Base-by-base conservation (phyloP, 2,329 filamentous ascomycete species). In the Sclerotiophoma versabilis region DNA sequence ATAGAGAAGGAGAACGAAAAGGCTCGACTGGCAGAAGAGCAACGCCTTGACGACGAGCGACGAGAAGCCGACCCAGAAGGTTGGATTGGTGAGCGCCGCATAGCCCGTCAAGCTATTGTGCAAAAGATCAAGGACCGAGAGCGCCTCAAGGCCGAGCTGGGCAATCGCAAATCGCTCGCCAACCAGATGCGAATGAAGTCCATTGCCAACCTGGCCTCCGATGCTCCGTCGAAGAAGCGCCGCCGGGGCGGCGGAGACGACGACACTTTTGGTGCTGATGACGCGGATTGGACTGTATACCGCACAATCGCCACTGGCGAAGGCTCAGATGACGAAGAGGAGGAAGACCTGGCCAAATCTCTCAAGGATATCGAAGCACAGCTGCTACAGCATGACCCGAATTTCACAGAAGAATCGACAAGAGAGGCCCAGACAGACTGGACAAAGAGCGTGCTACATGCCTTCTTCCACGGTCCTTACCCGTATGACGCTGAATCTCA, bases 171-270 rank as follows among this genome's bases (percentile, higher is more conserved):
- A 76, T 97, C 93, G 0, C 86, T 97, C 17, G 95, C 95, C 8
- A 95, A 90, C 52, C 93, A 98, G 75, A 96, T 96, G 77, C 90
- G 95, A 59, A 99, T 99, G 95, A 98, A 98, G 79, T 93, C 89
- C 44, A 92, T 99, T 54, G 95, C 95, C 55, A 97, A 96, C 70
- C 87, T 99, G 1, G 95, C 95, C 3, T 93, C 93, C 0, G 95
- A 99, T 74, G 87, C 86, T 5, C 92, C 93, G 0, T 78, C 77
- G 6, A 92, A 93, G 74, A 96, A 96, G 76, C 86, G 93, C 51
- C 83, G 92, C 12, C 87, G 93, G 15, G 92, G 92, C 6, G 91
- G 90, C 7, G 91, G 89, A 4, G 93, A 98, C 71, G 95, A 99
- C 67, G 95, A 99, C 72, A 92, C 91, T 56, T 99, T 99, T 71